Base-by-base conservation (phyloP, 2,329 filamentous ascomycete genomes). In the Stemphylium lycopersici region DNA sequence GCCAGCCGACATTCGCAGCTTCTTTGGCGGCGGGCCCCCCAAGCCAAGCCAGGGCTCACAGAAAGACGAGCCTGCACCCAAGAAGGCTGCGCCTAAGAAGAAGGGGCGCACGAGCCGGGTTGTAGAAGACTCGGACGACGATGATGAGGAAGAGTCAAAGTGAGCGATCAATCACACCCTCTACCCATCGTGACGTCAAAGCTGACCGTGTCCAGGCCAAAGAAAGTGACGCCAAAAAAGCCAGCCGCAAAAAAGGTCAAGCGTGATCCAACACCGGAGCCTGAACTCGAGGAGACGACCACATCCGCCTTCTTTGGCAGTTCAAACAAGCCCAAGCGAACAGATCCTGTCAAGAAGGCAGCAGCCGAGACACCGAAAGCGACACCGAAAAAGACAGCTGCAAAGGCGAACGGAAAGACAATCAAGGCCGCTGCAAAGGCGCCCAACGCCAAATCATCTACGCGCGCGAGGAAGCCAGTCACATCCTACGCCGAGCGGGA, bases 1-100 rank as follows among this genome's bases (percentile, higher is more conserved):
- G 92, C 86, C 92, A 48, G 72, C 82, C 59, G 93, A 98, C 77
- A 98, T 97, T 69, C 85, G 93, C 70, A 91, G 83, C 66, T 98
- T 97, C 78, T 97, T 98, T 79, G 87, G 89, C 50, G 86, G 89
- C 61, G 93, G 92, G 13, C 52, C 52, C 57, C 92, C 92, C 75
- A 80, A 83, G 65, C 78, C 82, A 78, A 70, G 61, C 61, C 68
- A 72, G 59, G 61, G 56, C 36, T 62, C 65, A 26, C 65, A 63
- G 55, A 70, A 72, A 48, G 66, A 63, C 24, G 69, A 72, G 47
- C 50, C 66, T 62, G 66, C 69, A 48, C 56, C 71, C 31, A 71
- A 74, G 67, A 70, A 81, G 70, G 55, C 64, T 7, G 63, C 66
- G 1, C 62, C 66, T 54, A 81, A 80, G 64, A 79, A 79, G 33